Percentiles rank a stretch among this genome's conserved stretches.
These are phyloP conservation scores for Macrophomina pseudophaseolina DNA, from an alignment of 2,329 filamentous ascomycete genomes.

Conservation along the genomic window DNA sequence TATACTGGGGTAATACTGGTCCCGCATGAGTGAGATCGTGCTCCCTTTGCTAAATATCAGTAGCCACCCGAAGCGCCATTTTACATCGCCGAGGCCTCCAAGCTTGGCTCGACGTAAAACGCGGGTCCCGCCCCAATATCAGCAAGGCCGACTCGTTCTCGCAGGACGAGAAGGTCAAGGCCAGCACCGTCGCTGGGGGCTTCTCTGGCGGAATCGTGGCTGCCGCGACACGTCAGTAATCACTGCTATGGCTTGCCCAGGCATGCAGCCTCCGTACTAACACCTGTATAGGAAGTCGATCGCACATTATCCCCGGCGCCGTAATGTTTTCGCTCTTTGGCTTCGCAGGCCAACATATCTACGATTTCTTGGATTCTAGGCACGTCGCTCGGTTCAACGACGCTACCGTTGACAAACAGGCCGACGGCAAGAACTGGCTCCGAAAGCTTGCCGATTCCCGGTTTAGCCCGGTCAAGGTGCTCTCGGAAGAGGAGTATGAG, in stretches of 20 bases:
- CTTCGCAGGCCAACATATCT: constrained; percentile 61
- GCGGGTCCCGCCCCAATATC: neutral
- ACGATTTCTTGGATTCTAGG: constrained; percentile 56
- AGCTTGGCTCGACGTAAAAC: constrained; percentile 36
- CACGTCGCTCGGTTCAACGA: neutral
- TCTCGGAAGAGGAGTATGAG: constrained; percentile 76
- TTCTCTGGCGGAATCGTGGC: constrained; percentile 63
- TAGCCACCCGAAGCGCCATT: constrained; percentile 43
- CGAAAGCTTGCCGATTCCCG: constrained; percentile 63
- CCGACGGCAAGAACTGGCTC: constrained; percentile 44
- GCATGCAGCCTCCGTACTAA: neutral
- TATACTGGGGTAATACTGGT: constrained; percentile 62
- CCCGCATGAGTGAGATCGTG: neutral
- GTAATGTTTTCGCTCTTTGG: constrained; percentile 65
- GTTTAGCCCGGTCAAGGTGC: constrained; percentile 72
- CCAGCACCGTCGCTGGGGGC: constrained; percentile 73
- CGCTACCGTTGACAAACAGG: constrained; percentile 43
- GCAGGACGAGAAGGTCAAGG: constrained; percentile 65
- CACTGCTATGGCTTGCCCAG: neutral
- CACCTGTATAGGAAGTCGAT: constrained; percentile 30
- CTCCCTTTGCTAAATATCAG: constrained; percentile 1
- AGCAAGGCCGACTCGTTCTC: constrained; percentile 31
- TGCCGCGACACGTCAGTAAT: constrained; percentile 25
- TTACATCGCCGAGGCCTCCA: constrained; percentile 40
- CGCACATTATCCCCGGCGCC: constrained; percentile 57